Base-by-base conservation (phyloP, 345 rosid genomes). In the Aquilaria yunnanensis region DNA sequence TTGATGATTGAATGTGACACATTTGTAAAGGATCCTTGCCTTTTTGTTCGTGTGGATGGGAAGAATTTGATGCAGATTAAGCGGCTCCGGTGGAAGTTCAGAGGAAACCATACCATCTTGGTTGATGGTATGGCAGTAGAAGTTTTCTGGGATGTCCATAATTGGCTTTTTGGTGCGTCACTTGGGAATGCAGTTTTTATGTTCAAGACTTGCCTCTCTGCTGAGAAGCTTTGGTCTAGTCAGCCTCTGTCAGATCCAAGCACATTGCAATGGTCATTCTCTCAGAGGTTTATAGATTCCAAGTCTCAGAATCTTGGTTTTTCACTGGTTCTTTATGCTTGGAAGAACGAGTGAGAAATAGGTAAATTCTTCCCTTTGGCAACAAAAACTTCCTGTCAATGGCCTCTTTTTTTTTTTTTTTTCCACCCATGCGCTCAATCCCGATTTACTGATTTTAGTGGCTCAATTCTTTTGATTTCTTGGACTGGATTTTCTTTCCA, bases 71-170 rank as follows among this genome's bases (percentile, higher is more conserved):
- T 93, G 96, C 83, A 81, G 72, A 90, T 90, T 76, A 84, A 84
- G 80, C 76, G 80, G 66, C 81, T 93, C 1, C 73, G 70, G 1
- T 93, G 98, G 97, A 93, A 90, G 80, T 93, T 93, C 59, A 77
- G 97, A 30, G 97, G 96, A 33, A 93, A 90, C 55, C 81, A 79
- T 61, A 90, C 88, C 6, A 86, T 90, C 56, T 66, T 83, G 71
- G 89, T 93, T 12, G 88, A 85, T 70, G 94, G 96, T 43, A 46
- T 86, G 48, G 79, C 88, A 0, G 85, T 93, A 16, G 97, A 93
- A 72, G 87, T 90, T 66, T 81, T 81, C 47, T 93, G 98, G 98
- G 98, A 93, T 75, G 96, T 93, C 9, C 84, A 93, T 75, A 83
- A 71, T 68, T 90, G 98, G 98, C 86, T 93, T 32, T 93, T 86